phyloP scores from a whole-genome alignment of 257 asterid species.

The Misopates orontium region DNA sequence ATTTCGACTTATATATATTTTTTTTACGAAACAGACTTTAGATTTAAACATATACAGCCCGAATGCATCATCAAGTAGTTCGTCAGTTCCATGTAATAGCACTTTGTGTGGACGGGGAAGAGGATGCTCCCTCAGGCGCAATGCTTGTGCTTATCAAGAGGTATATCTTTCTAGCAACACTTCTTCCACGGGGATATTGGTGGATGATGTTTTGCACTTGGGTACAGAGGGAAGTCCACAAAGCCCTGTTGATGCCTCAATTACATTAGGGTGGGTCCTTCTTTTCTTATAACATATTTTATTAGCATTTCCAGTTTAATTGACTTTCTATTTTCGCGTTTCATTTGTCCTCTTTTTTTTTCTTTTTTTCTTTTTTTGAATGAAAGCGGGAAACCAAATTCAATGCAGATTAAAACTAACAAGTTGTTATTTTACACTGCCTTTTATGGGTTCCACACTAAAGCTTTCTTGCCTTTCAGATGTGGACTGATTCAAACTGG shows the following conservation, averaged over 20 bases:
- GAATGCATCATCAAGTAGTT: conserved; percentile 59
- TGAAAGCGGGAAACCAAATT: no score
- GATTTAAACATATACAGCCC: conserved; percentile 79
- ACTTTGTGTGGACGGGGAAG: conserved; percentile 57
- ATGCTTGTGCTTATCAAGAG: conserved; percentile 84
- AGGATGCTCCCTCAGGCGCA: conserved; percentile 47
- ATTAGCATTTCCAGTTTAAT: not conserved
- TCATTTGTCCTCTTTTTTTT: no score
- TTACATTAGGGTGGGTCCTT: conserved; percentile 79
- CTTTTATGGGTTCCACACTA: not conserved
- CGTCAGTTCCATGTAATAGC: conserved; percentile 72
- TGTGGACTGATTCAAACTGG: conserved; percentile 96
- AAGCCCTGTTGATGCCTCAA: conserved; percentile 54
- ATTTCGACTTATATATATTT: not conserved
- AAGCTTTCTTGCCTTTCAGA: conserved; percentile 42
- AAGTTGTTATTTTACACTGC: not conserved
- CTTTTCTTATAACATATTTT: not conserved
- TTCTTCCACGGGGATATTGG: conserved; percentile 78
- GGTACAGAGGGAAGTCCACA: conserved; percentile 50
- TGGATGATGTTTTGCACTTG: conserved; percentile 79
- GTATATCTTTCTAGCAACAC: conserved; percentile 79
- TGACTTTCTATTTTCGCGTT: no score
- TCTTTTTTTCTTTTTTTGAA: no score
- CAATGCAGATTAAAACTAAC: not conserved
- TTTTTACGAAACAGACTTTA: conserved; percentile 49